Base-by-base conservation (phyloP, 2,329 filamentous ascomycete genomes). In the Paecilomyces dactylethromorphus region DNA sequence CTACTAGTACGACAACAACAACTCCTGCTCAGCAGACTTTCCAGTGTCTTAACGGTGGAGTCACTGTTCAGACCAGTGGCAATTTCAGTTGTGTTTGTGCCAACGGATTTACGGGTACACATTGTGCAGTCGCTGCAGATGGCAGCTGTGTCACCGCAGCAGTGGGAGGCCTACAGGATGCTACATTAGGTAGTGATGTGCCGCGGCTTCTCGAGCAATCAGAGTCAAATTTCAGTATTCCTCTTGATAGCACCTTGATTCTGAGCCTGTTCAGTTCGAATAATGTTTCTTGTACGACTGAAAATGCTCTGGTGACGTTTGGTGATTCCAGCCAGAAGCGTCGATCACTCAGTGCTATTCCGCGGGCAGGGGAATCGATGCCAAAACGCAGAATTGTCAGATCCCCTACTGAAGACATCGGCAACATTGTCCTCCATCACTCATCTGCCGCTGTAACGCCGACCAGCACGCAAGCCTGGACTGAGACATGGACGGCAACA, bases 281-380 rank as follows among this genome's bases (percentile, higher is more conserved):
- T 32, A 88, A 88, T 63, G 79, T 96, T 15, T 92, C 89, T 57
- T 99, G 94, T 73, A 85, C 85, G 8, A 85, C 87, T 0, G 89
- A 97, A 71, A 97, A 97, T 67, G 88, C 91, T 0, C 81, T 99
- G 3, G 88, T 97, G 15, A 91, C 90, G 0, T 96, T 97, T 72
- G 84, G 90, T 65, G 88, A 87, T 60, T 70, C 68, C 50, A 69
- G 64, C 63, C 68, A 67, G 45, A 68, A 64, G 55, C 68, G 70
- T 29, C 71, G 70, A 51, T 60, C 64, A 29, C 29, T 65, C 18
- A 45, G 15, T n/a, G 22, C 12, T 29, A 51, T 24, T 13, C 13
- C 13, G 13, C 18, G 26, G 26, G 26, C 18, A 4, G 56, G 29
- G 1, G 22, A n/a, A 3, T n/a, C 32, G 2, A 26, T 12, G n/a